Conservation (phyloP, 495 filamentous ascomycete species). For the Tuber calosporum region DNA sequence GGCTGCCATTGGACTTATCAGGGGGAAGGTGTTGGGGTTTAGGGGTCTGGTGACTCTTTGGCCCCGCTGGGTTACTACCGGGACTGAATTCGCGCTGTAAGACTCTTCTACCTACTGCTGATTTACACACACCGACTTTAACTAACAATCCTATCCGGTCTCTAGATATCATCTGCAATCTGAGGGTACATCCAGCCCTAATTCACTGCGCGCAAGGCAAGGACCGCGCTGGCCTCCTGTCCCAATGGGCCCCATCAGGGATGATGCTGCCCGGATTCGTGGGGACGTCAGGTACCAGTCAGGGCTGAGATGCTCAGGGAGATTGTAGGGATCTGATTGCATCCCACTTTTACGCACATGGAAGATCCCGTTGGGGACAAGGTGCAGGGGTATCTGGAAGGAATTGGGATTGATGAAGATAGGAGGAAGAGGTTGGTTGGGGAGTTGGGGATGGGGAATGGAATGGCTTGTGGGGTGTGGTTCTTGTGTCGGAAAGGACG, state of each 20-base stretch:
- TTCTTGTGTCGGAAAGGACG: background rate
- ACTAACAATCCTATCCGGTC: constrained; percentile 25
- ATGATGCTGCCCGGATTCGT: constrained; percentile 62
- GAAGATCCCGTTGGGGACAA: constrained; percentile 51
- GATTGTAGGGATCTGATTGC: constrained; percentile 60
- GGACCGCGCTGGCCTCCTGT: constrained; percentile 73
- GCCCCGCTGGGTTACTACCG: constrained; percentile 59
- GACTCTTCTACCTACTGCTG: background rate
- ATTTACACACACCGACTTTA: background rate
- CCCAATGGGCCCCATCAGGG: constrained; percentile 50
- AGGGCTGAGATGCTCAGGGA: constrained; percentile 58
- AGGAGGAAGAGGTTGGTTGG: constrained; percentile 39
- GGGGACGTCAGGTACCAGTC: constrained; percentile 55
- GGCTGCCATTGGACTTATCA: constrained; percentile 60
- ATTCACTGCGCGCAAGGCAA: constrained; percentile 87
- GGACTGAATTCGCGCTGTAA: constrained; percentile 52
- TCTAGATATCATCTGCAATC: constrained; percentile 49
- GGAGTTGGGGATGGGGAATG: constrained; percentile 15
- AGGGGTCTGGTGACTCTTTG: constrained; percentile 57
- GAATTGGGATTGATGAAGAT: constrained; percentile 51
- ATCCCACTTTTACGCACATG: constrained; percentile 60
- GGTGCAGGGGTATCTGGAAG: constrained; percentile 49
- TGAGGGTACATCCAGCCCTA: constrained; percentile 53
- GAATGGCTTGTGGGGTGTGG: background rate
- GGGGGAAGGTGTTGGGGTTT: constrained; percentile 59